These are phyloP conservation scores for Saxophila tyrrhenica DNA, from an alignment of 495 filamentous ascomycete species.

Conservation along the genomic window DNA sequence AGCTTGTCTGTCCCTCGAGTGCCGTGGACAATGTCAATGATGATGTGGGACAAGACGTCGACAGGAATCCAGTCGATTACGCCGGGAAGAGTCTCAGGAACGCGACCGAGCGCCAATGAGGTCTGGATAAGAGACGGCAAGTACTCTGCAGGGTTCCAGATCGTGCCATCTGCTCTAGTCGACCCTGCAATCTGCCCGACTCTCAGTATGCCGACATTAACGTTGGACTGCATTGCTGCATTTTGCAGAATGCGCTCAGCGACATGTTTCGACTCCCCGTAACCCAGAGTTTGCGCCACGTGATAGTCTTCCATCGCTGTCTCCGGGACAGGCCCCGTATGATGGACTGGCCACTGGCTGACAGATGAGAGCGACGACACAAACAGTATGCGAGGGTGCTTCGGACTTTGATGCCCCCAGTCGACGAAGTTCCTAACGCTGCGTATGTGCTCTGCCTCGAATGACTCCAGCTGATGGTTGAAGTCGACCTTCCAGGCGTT, in stretches of 20 bases:
- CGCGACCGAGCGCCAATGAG: not conserved
- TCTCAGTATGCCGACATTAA: not conserved
- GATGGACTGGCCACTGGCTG: slow-evolving; percentile 1
- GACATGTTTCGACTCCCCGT: slow-evolving; percentile 14
- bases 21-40: slow-evolving; percentile 2
- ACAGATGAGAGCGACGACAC: slow-evolving; percentile 11
- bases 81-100: slow-evolving; percentile 5
- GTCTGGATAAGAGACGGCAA: slow-evolving; percentile 6
- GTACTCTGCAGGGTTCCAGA: slow-evolving; percentile 14
- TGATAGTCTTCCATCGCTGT: not conserved
- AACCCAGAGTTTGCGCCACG: slow-evolving; percentile 4
- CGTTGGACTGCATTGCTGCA: not conserved
- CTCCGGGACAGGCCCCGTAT: slow-evolving; percentile 4
- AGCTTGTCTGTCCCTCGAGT: not conserved
- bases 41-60: slow-evolving; percentile 1
- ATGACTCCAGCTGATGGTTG: slow-evolving; percentile 31
- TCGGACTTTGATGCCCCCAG: not conserved
- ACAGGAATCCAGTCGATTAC: slow-evolving; percentile 12
- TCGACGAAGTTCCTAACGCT: slow-evolving; percentile 3
- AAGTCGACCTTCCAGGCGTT: slow-evolving; percentile 40
- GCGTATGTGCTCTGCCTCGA: slow-evolving; percentile 14
- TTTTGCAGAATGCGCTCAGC: slow-evolving; percentile 5
- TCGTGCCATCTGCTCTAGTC: not conserved
- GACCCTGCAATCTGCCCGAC: slow-evolving; percentile 13
- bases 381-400: slow-evolving; percentile 6